Conservation (phyloP, 106 monocot species). For the Dactylorhiza incarnata region DNA sequence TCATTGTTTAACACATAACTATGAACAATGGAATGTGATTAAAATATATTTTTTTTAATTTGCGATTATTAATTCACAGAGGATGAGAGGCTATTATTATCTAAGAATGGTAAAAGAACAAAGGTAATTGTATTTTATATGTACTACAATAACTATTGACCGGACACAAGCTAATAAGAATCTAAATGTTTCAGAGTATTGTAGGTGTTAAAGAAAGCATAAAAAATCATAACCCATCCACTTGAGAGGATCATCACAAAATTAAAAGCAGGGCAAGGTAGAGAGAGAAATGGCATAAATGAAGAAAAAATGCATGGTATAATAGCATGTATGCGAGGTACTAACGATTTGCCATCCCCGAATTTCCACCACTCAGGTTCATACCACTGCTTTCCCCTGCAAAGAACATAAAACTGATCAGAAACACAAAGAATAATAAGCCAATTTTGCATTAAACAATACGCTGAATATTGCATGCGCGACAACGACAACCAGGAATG, state of each 20-base stretch:
- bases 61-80: background rate
- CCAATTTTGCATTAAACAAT: background rate
- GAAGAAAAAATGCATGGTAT: background rate
- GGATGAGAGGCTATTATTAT: background rate
- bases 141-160: background rate
- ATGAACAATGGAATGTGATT: background rate
- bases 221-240: background rate
- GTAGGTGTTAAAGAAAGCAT: background rate
- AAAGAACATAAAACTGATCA: slow-evolving; percentile 13
- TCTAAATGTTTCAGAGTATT: background rate
- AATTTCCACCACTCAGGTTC: slow-evolving; percentile 99
- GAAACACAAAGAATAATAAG: background rate
- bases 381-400: slow-evolving; percentile 94
- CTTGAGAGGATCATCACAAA: background rate
- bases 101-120: background rate
- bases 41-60: background rate
- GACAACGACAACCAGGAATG: background rate
- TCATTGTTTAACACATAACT: background rate
- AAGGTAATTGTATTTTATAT: background rate
- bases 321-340: slow-evolving; percentile 9
- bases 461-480: background rate
- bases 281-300: background rate
- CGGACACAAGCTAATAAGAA: background rate
- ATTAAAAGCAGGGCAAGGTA: background rate
- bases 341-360: slow-evolving; percentile 90